Base-by-base conservation (phyloP, 2,329 filamentous ascomycete species). In the Paecilomyces niveus region DNA sequence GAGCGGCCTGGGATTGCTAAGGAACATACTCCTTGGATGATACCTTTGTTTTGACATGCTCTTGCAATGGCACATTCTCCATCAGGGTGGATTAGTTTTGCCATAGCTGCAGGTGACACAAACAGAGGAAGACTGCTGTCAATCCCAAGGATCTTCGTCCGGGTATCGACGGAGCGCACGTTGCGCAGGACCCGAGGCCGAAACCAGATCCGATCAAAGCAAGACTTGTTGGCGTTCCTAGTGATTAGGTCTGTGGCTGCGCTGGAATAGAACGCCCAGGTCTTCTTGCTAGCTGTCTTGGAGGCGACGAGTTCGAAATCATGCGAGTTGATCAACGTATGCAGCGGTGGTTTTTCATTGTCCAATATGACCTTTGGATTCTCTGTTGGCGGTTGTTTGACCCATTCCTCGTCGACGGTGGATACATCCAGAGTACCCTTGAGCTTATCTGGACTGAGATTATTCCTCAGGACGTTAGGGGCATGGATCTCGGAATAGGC, bases 231-330 rank as follows among this genome's bases (percentile, higher is more conserved):
- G 54, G 77, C 76, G 24, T 77, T 71, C 2, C 80, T 78, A 54
- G 85, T 83, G 39, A 86, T 83, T 3, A 82, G 65, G 80, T 80
- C 86, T 5, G 85, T 88, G 10, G 86, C 83, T 1, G 85, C 86
- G 8, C 84, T 87, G 21, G 84, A 87, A 67, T 86, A 83, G 66
- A 88, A 89, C 0, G 86, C 86, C 84, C 84, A 88, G n/a, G 85
- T 83, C 66, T 89, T 89, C 22, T 81, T 78, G 8, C 79, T 78
- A 54, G 86, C 77, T 5, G 80, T 81, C 26, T 75, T 74, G 15
- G 80, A 78, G 3, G 86, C 85, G 0, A 81, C 83, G 10, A 73
- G 59, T 55, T 84, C 80, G 66, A 88, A 88, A 72, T 89, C 86
- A 61, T 85, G 76, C 6, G 81, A 75, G 63, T 78, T 85, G 66